A percentile compares a stretch with the other conserved stretches of the same genome.
Conservation (phyloP, 805 yeast species). For the Yarrowia alimentaria region DNA sequence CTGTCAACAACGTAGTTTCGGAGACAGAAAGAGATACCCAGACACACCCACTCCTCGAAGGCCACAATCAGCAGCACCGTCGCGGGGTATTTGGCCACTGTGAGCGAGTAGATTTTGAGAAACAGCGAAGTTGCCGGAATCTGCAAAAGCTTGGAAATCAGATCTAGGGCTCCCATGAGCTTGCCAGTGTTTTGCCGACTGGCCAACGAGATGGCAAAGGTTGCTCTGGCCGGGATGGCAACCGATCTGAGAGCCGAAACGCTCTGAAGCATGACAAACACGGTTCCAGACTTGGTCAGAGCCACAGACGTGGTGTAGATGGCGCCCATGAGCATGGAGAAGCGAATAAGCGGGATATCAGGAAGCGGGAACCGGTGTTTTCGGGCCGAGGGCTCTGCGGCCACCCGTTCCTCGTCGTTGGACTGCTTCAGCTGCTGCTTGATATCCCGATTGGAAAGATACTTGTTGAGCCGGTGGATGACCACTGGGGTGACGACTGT, state of each 20-base stretch:
- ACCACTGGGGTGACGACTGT: neutral
- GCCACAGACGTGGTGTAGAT: conserved; percentile 6
- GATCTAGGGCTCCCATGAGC: conserved; percentile 13
- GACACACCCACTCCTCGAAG: conserved; percentile 13
- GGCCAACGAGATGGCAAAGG: conserved; percentile 12
- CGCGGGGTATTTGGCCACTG: conserved; percentile 15
- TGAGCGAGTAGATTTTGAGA: conserved; percentile 7
- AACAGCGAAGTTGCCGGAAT: conserved; percentile 1
- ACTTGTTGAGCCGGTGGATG: conserved; percentile 5
- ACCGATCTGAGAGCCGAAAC: neutral
- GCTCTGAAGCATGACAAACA: conserved; percentile 4
- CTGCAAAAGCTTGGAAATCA: conserved; percentile 12
- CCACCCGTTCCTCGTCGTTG: too few species aligned
- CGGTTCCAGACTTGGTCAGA: neutral
- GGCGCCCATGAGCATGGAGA: conserved; percentile 12
- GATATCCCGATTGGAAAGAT: neutral
- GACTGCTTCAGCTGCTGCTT: too few species aligned
- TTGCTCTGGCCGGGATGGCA: conserved; percentile 12
- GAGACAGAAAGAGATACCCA: neutral
- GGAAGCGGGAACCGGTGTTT: neutral
- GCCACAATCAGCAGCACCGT: conserved; percentile 18
- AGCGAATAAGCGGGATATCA: conserved; percentile 10
- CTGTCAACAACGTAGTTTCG: conserved; percentile 13
- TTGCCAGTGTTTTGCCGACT: conserved; percentile 11
- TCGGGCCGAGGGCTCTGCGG: too few species aligned